Evolutionary conservation across 805 yeast genomes (phyloP).

Genomic region (Starmerella apicola): DNA sequence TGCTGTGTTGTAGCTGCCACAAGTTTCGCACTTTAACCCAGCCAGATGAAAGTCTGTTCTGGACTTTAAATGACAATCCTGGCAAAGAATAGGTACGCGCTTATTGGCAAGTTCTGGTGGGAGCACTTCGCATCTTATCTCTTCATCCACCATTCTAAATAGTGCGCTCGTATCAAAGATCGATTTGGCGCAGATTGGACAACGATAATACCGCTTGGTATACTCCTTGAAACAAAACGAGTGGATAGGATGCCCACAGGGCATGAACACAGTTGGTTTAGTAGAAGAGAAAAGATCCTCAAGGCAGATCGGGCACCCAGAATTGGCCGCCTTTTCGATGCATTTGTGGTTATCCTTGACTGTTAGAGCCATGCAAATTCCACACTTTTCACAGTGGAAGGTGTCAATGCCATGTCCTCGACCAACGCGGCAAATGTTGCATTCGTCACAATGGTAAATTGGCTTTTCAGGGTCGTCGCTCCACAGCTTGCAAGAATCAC

Average conservation of each 20-base stretch:
- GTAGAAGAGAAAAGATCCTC: constrained; percentile 80
- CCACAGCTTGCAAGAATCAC: constrained; percentile 65
- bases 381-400: constrained; percentile 82
- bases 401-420: constrained; percentile 78
- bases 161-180: constrained; percentile 79
- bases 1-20: constrained; percentile 71
- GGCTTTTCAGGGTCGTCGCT: constrained; percentile 63
- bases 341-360: constrained; percentile 69
- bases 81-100: constrained; percentile 56
- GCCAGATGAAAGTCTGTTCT: constrained; percentile 65
- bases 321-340: constrained; percentile 75
- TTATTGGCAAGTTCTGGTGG: constrained; percentile 71
- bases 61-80: constrained; percentile 79
- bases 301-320: constrained; percentile 86
- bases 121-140: constrained; percentile 59
- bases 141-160: constrained; percentile 75
- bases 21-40: constrained; percentile 78
- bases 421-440: constrained; percentile 89
- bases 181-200: constrained; percentile 82
- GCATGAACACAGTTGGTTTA: constrained; percentile 76
- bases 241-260: constrained; percentile 90
- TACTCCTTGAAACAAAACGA: constrained; percentile 71
- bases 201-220: constrained; percentile 72
- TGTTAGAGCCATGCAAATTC: constrained; percentile 75
- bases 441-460: constrained; percentile 82